Conservation (phyloP, 164 flowering plant genomes). For the Kalanchoe fedtschenkoi region DNA sequence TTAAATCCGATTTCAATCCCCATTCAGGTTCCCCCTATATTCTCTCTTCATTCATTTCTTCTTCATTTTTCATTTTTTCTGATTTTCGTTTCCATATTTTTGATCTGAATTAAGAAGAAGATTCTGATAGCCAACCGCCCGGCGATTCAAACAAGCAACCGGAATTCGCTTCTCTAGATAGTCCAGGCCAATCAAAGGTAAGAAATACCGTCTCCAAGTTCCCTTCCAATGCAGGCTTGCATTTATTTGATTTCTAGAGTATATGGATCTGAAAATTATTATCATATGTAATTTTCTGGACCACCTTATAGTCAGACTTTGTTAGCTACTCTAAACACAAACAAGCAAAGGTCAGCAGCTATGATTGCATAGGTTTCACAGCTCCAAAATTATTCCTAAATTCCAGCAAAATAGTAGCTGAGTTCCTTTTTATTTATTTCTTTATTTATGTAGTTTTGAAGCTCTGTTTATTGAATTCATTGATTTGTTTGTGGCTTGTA, state of each 20-base stretch:
- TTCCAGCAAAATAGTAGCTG: too few relatives aligned
- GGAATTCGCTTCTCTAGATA: constrained; percentile 17
- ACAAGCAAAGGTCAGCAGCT: too few relatives aligned
- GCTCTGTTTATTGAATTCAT: not conserved
- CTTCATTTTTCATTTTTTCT: not conserved
- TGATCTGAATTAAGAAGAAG: constrained; percentile 16
- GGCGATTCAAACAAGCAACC: constrained; percentile 10
- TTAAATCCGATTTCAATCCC: constrained; percentile 39
- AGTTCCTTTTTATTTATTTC: not conserved
- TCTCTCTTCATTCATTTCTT: not conserved
- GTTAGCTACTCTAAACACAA: too few relatives aligned
- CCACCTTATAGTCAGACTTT: too few relatives aligned
- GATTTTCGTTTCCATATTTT: not conserved
- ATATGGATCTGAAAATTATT: too few relatives aligned
- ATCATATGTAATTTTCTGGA: too few relatives aligned
- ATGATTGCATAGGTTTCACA: too few relatives aligned
- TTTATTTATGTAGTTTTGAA: not conserved
- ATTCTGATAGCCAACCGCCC: constrained; percentile 27
- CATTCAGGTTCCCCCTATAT: constrained; percentile 39
- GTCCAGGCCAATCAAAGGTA: constrained; percentile 23
- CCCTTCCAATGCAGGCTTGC: too few relatives aligned
- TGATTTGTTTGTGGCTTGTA: not conserved
- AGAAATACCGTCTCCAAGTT: too few relatives aligned
- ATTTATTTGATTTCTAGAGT: too few relatives aligned
- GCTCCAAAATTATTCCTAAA: too few relatives aligned